Evolutionary conservation across 805 yeast species (phyloP), one percentile per base, ranked within the genome.

Genomic region (Hanseniaspora occidentalis): DNA sequence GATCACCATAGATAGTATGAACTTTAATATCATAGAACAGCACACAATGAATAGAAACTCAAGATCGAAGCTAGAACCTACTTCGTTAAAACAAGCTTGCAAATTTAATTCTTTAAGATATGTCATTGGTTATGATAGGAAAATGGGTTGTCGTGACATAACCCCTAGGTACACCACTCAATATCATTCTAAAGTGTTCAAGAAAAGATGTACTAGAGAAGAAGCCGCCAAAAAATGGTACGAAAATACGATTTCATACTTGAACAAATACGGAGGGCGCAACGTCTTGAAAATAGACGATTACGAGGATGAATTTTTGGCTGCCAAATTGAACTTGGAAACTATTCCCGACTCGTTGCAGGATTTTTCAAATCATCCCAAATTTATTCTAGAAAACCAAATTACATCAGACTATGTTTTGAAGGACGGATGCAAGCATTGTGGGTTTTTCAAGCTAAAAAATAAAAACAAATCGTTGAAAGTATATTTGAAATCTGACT

Each of bases 291-390:
- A 49, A 36, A 58, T 51, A 20, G 64, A 61, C 42, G 62, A 62
- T 21, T 67, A 51, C 29, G 61, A 60, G 38, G 63, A 57, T 33
- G 51, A 48, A 17, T 60, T 55, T 45, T 55, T 60, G 41, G 39
- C 42, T 6, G 42, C 74, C 38, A 65, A 82, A 40, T 79, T 83
- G 35, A 61, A 73, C 14, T 65, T 70, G 22, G 97, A 92, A 53
- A 95, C 95, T 0, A 78, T 89, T 70, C 98, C 98, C 0, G 77
- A 77, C 41, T 82, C 75, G 50, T 62, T 85, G 20, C 79, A 77
- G 39, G 96, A 86, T 48, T 84, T 88, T 56, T 78, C 77, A 39
- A 78, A 78, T 38, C 98, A 92, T 58, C 98, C 98, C 0, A 59
- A 77, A 11, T 92, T 79, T 57, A 92, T 81, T 0, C 56, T 92